Base-by-base conservation (phyloP, 1,284 basidiomycete species). In the Rhizoctonia solani region DNA sequence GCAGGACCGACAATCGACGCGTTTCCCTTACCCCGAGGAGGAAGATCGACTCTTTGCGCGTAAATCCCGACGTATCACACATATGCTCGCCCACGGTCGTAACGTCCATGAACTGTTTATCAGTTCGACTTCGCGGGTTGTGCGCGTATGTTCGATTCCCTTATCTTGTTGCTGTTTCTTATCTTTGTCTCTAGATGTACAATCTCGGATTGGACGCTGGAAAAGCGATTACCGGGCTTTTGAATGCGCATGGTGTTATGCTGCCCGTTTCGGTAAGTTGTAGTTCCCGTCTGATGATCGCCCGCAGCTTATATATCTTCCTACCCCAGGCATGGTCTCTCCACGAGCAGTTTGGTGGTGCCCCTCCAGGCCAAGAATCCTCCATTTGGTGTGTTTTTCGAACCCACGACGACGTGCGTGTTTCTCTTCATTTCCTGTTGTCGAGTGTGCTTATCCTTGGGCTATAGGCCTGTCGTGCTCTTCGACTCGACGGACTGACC, bases 371-470 rank as follows among this genome's bases (percentile, higher is more conserved):
- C 37, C 46, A 66, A 34, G 69, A 66, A 53, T 74, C 77, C 42
- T 77, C 79, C 27, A 76, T 83, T 6, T 87, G 83, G 83, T 81
- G 82, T 1, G 81, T 87, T 16, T 87, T 86, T 75, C 75, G 75
- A 69, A 81, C 81, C 0, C 86, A 87, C 71, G 80, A 82, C 73
- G 84, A 87, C 79, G 86, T 87, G 70, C 71, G 85, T n/a, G n/a
- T n/a, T n/a, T n/a, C n/a, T 76, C 44, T 19, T 30, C 21, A 16
- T 2, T n/a, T 39, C 37, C 66, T 61, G 69, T 25, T 53, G 29
- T 54, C 52, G 30, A 63, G 32, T 19, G 21, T 46, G 34, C 25
- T 50, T 69, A 59, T 70, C 54, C n/a, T n/a, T n/a, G n/a, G n/a
- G n/a, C 44, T 41, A 46, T 65, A 87, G 86, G 87, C 86, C 42